Base-by-base conservation (phyloP, 164 flowering plant species). In the Santalum album region DNA sequence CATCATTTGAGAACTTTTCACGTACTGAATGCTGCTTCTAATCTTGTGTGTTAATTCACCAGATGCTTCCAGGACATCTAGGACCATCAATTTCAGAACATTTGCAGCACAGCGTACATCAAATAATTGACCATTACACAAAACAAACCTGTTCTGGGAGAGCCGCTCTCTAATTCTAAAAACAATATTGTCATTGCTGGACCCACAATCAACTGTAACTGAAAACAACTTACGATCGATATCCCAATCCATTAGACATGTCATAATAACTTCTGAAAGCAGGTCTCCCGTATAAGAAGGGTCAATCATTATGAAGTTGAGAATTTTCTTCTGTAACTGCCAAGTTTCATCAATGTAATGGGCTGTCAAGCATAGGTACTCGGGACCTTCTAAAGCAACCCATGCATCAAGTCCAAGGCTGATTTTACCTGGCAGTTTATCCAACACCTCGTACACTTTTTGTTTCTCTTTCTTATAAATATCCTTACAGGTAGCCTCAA, bases 161-260 rank as follows among this genome's bases (percentile, higher is more conserved):
- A 78, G 62, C 9, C 78, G 55, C 1, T 75, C 71, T 59, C 53
- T 59, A 56, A 76, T 65, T 60, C 61, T 65, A n/a, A n/a, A 53
- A 10, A 57, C 67, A 22, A 72, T 65, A 25, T 51, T 62, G 38
- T 78, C 74, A 53, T 49, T 60, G 14, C 64, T 53, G 21, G 61
- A 56, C 44, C 50, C 55, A 55, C 56, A 56, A 63, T 76, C 78
- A 54, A 65, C 61, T 15, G 75, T 69, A 70, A 78, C 61, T 19
- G 77, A 55, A 48, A 78, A 72, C 57, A 73, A 49, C 52, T 71
- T 76, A 5, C 78, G 67, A 32, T 76, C 81, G 42, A 74, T 69
- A 55, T 72, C 77, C 80, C 78, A 78, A 0, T 73, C 76, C 69
- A 67, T 65, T 21, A 76, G 19, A 7, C 19, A 26, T 15, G 53